Evolutionary conservation across 2,329 filamentous ascomycete species (phyloP), one percentile per base, ranked within the genome.

Genomic region (Aotearoamyces nothofagi): DNA sequence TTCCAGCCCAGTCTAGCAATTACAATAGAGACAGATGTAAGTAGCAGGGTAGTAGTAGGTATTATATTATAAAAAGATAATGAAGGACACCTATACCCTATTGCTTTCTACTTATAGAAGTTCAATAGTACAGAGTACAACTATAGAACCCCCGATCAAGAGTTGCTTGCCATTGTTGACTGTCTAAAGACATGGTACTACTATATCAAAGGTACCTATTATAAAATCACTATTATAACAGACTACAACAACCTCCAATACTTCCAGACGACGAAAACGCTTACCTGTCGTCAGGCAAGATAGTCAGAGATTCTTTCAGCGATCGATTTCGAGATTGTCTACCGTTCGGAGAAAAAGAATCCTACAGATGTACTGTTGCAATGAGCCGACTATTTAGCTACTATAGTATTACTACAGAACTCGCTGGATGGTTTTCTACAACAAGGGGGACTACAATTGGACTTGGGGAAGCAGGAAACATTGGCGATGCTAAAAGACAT

Each of bases 231-330:
- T n/a, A 31, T 34, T 12, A 15, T 17, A 19, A 30, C 24, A 7
- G 27, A 34, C 13, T 22, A 34, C 16, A 27, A 30, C 13, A 34
- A 34, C 12, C 23, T 34, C 7, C 9, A 31, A 15, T 34, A 34
- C 17, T 34, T 31, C 29, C 30, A 30, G 26, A 31, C 24, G 4
- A 15, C 16, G 9, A 8, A 20, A 6, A 26, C 27, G 13, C 28
- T 34, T 17, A 34, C 12, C 12, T 17, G 28, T 13, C 17, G 23
- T n/a, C 11, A 34, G 27, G 28, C 31, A 12, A 15, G 26, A 29
- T 30, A 16, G 27, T 17, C 15, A 9, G 14, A 30, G 6, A 27
- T 24, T 9, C 27, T 30, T 11, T 33, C 28, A 10, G 7, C n/a
- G 7, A 27, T 9, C 23, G 12, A 25, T 25, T 25, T 25, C 13